Base-by-base conservation (phyloP, 2,329 filamentous ascomycete genomes). In the Penicillium freii region DNA sequence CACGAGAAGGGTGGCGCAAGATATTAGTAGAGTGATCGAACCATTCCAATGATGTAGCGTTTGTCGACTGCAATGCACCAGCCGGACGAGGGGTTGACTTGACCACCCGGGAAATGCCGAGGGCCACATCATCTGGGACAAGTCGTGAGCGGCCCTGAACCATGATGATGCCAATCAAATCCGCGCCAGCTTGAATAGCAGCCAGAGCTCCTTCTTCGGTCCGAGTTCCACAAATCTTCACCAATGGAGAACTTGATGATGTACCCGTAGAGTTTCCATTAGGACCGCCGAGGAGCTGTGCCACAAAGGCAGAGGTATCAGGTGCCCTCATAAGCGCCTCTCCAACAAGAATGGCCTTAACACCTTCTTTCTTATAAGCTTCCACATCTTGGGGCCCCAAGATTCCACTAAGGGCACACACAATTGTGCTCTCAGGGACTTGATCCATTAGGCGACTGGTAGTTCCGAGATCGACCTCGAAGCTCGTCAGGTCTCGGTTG, bases 221-320 rank as follows among this genome's bases (percentile, higher is more conserved):
- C 57, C 93, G 84, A 9, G 92, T 97, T 6, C 94, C 94, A 72
- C 94, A 99, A 25, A 99, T 96, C 78, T 99, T 99, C 63, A 97
- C 92, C 31, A 94, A 80, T 1, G 91, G 80, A 69, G 79, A 51
- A 63, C 40, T 61, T 54, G 60, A 55, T 31, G 67, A 64, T 49
- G 58, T 57, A 51, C 53, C 63, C n/a, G 47, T 47, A 38, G 51
- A 34, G 11, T 67, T 61, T 31, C 67, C 62, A 10, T 68, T 65
- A 21, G 73, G 72, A 34, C 80, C 80, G 39, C 90, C 87, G 64
- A 96, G 90, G 25, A 99, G 84, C 67, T 92, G 84, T 34, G 85
- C 82, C 70, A 97, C 95, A 77, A 99, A 99, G 23, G 82, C 79
- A 23, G 87, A 84, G 11, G 92, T 92, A 69, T 97, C 85, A 11